Base-by-base conservation (phyloP, 1,139 yeast species). In the Sugiyamaella xylanicola region DNA sequence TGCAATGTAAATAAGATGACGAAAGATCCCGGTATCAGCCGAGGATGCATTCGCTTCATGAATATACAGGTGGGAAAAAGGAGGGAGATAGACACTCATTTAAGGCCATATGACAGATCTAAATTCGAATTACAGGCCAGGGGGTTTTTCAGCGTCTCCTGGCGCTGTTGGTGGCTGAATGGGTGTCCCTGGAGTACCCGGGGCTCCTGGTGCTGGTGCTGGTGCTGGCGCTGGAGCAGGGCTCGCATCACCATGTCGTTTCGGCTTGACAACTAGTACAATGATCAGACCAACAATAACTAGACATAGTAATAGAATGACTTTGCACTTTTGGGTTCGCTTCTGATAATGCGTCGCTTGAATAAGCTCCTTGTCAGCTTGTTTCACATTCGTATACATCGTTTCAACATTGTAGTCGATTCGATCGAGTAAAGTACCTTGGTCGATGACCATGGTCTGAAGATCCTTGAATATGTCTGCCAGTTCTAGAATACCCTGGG, bases 401-500 rank as follows among this genome's bases (percentile, higher is more conserved):
- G 83, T 85, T 59, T 87, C 87, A 58, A 95, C 75, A 68, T 95
- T 93, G 71, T 92, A 92, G 72, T 91, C 99, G 56, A 93, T 92
- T 62, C 98, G 76, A 71, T 93, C 99, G 57, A 93, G 77, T 47
- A 93, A 78, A 0, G 97, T 90, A 1, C 99, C 99, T 72, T 93
- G 99, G 67, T 95, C 98, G 57, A 93, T 88, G 50, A 93, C 91
- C 78, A 95, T 78, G 32, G 84, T 82, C 65, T 95, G 98, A 81
- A 93, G 82, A 67, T 95, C 98, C 68, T 88, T 87, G 74, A 93
- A 93, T 54, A 95, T 93, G 1, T 95, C 90, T 45, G 95, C 87
- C 1, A 93, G 87, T 70, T 93, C 99, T 35, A 93, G 75, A 44
- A 93, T 95, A 46, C 97, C 97, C 77, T 89, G 90, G 2, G 99